Conservation (phyloP, 495 filamentous ascomycete species). For the Penicillium pulvis region DNA sequence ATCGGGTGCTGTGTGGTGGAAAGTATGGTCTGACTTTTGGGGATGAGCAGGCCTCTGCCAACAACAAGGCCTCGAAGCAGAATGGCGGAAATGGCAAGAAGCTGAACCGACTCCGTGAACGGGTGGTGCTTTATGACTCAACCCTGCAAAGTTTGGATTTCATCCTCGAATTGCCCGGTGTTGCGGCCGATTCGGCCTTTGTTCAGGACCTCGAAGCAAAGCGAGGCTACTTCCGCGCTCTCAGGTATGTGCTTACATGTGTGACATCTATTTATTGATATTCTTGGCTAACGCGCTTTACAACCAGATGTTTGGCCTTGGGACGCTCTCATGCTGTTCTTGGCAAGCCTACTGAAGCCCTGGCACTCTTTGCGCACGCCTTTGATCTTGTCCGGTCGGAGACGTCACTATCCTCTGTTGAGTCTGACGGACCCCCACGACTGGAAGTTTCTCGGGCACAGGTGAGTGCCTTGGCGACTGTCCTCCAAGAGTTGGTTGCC, state of each 20-base stretch:
- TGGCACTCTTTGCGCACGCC: constrained; percentile 79
- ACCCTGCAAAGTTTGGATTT: constrained; percentile 88
- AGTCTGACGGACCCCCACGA: constrained; percentile 46
- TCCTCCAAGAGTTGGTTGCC: constrained; percentile 67
- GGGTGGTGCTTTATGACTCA: constrained; percentile 89
- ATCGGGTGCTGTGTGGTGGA: constrained; percentile 80
- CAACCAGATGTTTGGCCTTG: constrained; percentile 74
- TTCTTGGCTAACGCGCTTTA: constrained; percentile 10
- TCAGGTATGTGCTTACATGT: constrained; percentile 60
- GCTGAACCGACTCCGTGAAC: constrained; percentile 79
- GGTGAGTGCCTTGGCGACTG: constrained; percentile 55
- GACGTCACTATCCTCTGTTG: constrained; percentile 35
- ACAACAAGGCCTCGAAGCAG: constrained; percentile 56
- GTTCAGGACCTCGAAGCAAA: constrained; percentile 76
- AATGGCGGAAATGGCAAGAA: constrained; percentile 65
- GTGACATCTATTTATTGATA: neutral
- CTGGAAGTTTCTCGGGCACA: constrained; percentile 62
- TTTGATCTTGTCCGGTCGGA: constrained; percentile 51
- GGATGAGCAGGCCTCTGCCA: constrained; percentile 50
- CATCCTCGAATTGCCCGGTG: constrained; percentile 84
- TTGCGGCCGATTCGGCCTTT: constrained; percentile 81
- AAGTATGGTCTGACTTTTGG: constrained; percentile 71
- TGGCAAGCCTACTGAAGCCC: constrained; percentile 71
- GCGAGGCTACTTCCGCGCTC: constrained; percentile 79
- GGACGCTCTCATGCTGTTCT: constrained; percentile 80